These are phyloP conservation scores for Liquidambar formosana DNA, from an alignment of 164 flowering plant genomes.

Conservation along the genomic window DNA sequence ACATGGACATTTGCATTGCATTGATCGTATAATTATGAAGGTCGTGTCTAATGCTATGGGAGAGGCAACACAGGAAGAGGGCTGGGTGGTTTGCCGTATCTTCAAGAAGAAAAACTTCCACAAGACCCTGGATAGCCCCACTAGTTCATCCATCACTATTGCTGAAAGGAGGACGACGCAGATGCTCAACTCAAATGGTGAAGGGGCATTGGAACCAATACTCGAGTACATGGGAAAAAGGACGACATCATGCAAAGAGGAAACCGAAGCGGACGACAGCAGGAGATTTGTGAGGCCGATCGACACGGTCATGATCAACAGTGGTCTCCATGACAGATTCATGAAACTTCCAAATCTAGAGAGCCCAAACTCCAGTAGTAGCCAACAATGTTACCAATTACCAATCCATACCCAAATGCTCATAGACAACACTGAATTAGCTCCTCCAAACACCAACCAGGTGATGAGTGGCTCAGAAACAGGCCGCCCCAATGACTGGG, in stretches of 20 bases:
- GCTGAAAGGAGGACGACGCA: conserved; percentile 23
- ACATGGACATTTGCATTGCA: too few species aligned
- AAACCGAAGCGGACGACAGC: conserved; percentile 24
- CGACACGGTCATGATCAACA: conserved; percentile 3
- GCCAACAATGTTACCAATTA: conserved; percentile 19
- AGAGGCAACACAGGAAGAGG: conserved; percentile 57
- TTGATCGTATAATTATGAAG: conserved; percentile 6
- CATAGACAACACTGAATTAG: too few species aligned
- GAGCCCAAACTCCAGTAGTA: conserved; percentile 28
- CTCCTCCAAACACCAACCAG: conserved; percentile 5
- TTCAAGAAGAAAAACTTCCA: conserved; percentile 85
- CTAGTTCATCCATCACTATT: conserved; percentile 24
- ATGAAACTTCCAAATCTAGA: conserved; percentile 58
- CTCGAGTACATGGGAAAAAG: conserved; percentile 69
- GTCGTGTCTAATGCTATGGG: conserved; percentile 4
- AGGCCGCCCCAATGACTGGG: conserved; percentile 48
- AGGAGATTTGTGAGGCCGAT: conserved; percentile 9
- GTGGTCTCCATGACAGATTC: conserved; percentile 30
- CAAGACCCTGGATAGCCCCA: conserved; percentile 49
- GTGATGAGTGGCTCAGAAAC: not conserved
- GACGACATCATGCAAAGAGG: conserved; percentile 64
- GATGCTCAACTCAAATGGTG: conserved; percentile 29
- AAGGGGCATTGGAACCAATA: conserved; percentile 68
- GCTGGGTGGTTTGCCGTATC: conserved; percentile 91
- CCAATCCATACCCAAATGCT: conserved; percentile 22